A percentile compares a stretch with the other conserved stretches of the same genome.
Conservation (phyloP, 257 asterid genomes). For the Solanum pimpinellifolium region DNA sequence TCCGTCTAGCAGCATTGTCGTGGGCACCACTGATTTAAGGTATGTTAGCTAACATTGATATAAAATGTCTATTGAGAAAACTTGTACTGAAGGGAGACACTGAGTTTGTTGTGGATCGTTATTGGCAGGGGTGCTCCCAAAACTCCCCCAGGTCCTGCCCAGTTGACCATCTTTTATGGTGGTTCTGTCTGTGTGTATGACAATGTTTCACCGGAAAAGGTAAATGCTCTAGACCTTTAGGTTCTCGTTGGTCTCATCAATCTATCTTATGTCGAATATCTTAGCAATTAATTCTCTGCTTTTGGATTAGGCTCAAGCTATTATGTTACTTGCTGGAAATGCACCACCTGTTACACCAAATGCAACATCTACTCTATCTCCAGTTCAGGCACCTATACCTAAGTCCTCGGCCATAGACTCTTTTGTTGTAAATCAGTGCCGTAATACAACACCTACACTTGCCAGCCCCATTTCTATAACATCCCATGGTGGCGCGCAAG, state of each 20-base stretch:
- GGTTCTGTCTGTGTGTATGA: conserved; percentile 82
- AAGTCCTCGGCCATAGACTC: conserved; percentile 31
- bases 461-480: conserved; percentile 27
- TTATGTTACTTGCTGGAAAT: conserved; percentile 86
- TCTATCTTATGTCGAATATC: background rate
- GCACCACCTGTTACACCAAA: conserved; percentile 30
- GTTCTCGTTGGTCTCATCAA: background rate
- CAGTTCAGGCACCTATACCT: conserved; percentile 26
- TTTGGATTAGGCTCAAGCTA: conserved; percentile 73
- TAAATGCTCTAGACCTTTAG: conserved; percentile 1
- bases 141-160: conserved; percentile 45
- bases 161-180: conserved; percentile 76
- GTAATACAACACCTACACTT: conserved; percentile 16
- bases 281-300: background rate
- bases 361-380: conserved; percentile 26
- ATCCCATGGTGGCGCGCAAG: conserved; percentile 16
- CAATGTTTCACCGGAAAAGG: conserved; percentile 75
- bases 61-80: background rate
- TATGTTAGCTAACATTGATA: background rate
- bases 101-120: conserved; percentile 1
- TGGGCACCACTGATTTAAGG: conserved; percentile 73
- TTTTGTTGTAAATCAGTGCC: conserved; percentile 23
- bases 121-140: conserved; percentile 33
- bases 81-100: background rate
- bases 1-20: conserved; percentile 30